A percentile compares a stretch with the other conserved stretches of the same genome.
Evolutionary conservation across 164 flowering plant species (phyloP).

Genomic region (Houttuynia cordata): DNA sequence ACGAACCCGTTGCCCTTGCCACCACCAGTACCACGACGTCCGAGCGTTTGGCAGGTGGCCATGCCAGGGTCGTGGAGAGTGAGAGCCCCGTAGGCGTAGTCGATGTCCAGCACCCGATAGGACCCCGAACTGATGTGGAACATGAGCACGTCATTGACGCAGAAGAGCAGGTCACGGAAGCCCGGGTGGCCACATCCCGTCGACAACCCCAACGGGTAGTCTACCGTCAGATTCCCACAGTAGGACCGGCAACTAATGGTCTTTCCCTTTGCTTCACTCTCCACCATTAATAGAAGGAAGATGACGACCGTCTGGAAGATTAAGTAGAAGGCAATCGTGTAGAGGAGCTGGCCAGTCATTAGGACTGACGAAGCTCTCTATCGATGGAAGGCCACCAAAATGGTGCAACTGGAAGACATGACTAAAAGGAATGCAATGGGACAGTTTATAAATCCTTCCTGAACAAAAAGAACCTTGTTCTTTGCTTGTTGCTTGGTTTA

Average conservation of each 20-base stretch:
- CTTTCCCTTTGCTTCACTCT: neutral
- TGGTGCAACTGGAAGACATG: too few species aligned
- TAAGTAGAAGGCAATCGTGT: neutral
- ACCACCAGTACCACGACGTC: constrained; percentile 8
- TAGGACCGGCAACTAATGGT: constrained; percentile 46
- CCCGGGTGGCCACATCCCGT: constrained; percentile 84
- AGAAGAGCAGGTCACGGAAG: constrained; percentile 61
- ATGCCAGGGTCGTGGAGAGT: constrained; percentile 71
- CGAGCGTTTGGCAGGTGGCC: constrained; percentile 61
- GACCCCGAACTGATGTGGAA: constrained; percentile 85
- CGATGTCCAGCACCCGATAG: constrained; percentile 70
- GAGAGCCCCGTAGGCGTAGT: constrained; percentile 63
- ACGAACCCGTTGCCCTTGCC: constrained; percentile 66
- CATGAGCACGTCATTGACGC: constrained; percentile 81
- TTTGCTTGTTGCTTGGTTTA: neutral
- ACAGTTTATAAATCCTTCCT: too few species aligned
- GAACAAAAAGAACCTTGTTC: neutral
- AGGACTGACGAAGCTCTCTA: too few species aligned
- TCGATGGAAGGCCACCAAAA: too few species aligned
- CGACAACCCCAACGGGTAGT: constrained; percentile 63
- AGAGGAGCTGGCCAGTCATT: too few species aligned
- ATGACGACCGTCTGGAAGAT: neutral
- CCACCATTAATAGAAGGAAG: neutral
- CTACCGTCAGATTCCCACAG: constrained; percentile 75
- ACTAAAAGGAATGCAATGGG: neutral